Base-by-base conservation (phyloP, 169 alveolate species). In the Amoebophrya sp. region DNA sequence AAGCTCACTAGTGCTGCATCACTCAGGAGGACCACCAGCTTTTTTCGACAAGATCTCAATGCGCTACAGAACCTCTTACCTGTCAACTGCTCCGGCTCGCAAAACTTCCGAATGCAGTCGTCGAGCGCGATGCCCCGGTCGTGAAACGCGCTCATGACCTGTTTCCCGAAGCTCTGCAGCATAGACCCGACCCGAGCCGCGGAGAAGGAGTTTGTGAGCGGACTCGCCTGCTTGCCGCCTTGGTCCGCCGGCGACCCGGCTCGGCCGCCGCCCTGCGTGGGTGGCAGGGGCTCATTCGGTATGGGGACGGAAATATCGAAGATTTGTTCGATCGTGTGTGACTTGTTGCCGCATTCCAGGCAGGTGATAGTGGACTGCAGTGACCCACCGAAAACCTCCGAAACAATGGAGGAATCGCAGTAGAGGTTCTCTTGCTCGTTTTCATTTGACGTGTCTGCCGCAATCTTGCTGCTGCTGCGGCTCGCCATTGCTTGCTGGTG, bases 61-160 rank as follows among this genome's bases (percentile, higher is more conserved):
- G n/a, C n/a, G n/a, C n/a, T n/a, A n/a, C n/a, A n/a, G n/a, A n/a
- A n/a, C n/a, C n/a, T n/a, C n/a, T n/a, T n/a, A n/a, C n/a, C 91
- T 23, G 35, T 93, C 38, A 93, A 41, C 92, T 91, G 47, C 88
- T 93, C 94, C 7, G 91, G 91, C 35, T 89, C 53, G 89, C 93
- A 91, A 25, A 91, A 91, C 40, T 90, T 93, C 3, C 90, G 40
- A 29, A 93, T 10, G 40, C 94, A 90, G 89, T 93, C 93, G 90
- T 90, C 55, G 12, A 93, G 35, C 25, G 88, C 77, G 0, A 91
- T 89, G 38, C 40, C 47, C 3, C 77, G 77, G 23, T 89, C 83
- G 35, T 66, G 18, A 25, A 66, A 66, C 83, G 18, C 32, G 35
- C 18, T 66, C 35, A 0, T 18, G 39, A 66, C 32, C 7, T 66